Evolutionary conservation across 768 basidiomycete genomes (phyloP).

Genomic region (Suillus placidus): DNA sequence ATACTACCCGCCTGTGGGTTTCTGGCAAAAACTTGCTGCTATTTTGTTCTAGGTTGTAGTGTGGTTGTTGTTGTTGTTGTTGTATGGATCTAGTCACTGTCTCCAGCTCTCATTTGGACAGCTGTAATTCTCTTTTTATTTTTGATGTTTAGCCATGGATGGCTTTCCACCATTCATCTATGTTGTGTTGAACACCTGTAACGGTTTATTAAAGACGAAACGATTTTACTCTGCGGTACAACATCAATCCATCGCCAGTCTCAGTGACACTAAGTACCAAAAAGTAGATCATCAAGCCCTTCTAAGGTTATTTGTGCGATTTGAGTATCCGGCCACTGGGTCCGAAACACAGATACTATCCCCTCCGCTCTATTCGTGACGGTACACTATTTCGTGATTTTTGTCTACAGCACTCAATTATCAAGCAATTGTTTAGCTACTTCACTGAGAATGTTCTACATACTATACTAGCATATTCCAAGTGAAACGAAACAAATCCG

Average conservation of each 20-base stretch:
- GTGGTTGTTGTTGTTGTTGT: neutral
- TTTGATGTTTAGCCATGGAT: neutral
- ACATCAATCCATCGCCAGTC: neutral
- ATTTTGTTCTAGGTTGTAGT: constrained; percentile 11
- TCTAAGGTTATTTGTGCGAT: neutral
- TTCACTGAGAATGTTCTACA: too few relatives aligned
- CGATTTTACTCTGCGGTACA: neutral
- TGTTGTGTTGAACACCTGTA: neutral
- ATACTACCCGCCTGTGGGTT: constrained; percentile 12
- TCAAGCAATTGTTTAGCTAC: too few relatives aligned
- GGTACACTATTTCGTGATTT: too few relatives aligned
- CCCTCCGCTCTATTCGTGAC: too few relatives aligned
- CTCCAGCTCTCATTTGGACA: neutral
- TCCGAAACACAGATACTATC: too few relatives aligned
- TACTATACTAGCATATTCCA: too few relatives aligned
- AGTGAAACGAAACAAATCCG: too few relatives aligned
- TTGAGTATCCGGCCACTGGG: too few relatives aligned
- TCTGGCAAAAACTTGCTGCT: constrained; percentile 15
- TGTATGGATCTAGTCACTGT: constrained; percentile 1
- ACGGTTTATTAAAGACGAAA: neutral
- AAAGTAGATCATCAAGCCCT: neutral
- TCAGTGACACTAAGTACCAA: neutral
- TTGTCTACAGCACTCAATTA: too few relatives aligned
- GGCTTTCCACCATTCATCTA: neutral
- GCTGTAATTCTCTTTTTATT: constrained; percentile 1